These are phyloP conservation scores for Akebia trifoliata DNA, from an alignment of 164 flowering plant species.

Conservation along the genomic window DNA sequence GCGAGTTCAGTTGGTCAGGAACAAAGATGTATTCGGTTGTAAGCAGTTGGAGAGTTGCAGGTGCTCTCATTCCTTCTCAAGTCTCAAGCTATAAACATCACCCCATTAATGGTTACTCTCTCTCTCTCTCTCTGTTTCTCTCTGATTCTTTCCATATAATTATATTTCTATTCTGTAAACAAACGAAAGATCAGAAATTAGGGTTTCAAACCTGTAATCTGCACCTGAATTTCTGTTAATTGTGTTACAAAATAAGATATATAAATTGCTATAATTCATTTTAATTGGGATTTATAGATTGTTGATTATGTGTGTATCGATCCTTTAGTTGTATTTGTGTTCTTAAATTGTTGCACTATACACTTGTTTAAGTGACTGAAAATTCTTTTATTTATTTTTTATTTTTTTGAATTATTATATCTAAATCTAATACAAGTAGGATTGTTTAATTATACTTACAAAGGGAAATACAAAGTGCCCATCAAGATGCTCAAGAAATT, in stretches of 20 bases:
- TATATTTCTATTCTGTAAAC: too few species aligned
- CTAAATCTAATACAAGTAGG: neutral
- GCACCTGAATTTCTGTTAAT: too few species aligned
- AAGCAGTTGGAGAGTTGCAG: neutral
- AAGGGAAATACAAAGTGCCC: slow-evolving; percentile 19
- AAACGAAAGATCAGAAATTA: too few species aligned
- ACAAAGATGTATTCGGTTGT: neutral
- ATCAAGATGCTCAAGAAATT: slow-evolving; percentile 22
- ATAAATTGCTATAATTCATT: too few species aligned
- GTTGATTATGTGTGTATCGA: too few species aligned
- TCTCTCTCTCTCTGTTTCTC: neutral
- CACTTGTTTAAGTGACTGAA: neutral
- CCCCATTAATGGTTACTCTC: neutral
- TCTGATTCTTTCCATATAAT: too few species aligned
- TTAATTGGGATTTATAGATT: too few species aligned
- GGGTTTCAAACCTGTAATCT: too few species aligned
- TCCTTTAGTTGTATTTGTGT: too few species aligned
- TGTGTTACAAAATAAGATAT: too few species aligned
- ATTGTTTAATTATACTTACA: neutral
- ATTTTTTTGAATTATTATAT: too few species aligned
- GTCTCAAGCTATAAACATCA: slow-evolving; percentile 4
- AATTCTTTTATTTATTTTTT: neutral
- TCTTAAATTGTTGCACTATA: neutral
- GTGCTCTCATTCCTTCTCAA: neutral
- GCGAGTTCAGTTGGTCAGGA: too few species aligned